These are phyloP conservation scores for Chytriomyces sp. DNA, from an alignment of 192 early-diverging fungal species.

Conservation along the genomic window DNA sequence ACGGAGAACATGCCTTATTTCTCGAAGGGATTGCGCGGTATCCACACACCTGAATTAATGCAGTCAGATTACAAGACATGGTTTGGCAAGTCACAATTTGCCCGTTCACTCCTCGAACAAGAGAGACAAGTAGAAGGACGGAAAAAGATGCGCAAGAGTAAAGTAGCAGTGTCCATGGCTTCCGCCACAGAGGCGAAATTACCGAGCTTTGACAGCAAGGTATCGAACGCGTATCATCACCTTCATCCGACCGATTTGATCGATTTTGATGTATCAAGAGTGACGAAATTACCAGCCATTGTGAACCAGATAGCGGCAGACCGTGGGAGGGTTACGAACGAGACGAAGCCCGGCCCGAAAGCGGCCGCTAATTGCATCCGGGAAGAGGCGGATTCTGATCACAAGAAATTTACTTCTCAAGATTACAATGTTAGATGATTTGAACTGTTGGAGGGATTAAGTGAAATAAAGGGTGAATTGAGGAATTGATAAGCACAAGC, in stretches of 20 bases:
- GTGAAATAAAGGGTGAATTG: too few relatives aligned
- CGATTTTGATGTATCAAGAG: neutral
- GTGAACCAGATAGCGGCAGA: neutral
- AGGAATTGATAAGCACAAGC: too few relatives aligned
- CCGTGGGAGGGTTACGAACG: neutral
- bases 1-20: too few relatives aligned
- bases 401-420: constrained; percentile 4
- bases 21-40: too few relatives aligned
- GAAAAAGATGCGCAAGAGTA: neutral
- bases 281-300: neutral
- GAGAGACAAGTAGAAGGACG: neutral
- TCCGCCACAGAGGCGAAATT: neutral
- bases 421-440: constrained; percentile 15
- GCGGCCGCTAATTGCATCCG: neutral
- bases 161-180: neutral
- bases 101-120: neutral
- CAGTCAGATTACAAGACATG: constrained; percentile 33
- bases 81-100: constrained; percentile 42
- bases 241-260: neutral
- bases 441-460: too few relatives aligned
- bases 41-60: constrained; percentile 13
- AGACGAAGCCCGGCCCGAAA: neutral
- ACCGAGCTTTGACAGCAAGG: neutral
- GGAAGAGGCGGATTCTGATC: constrained; percentile 12
- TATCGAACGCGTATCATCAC: constrained; percentile 5